Conservation (phyloP, 1,284 basidiomycete species). For the Grifola frondosa region DNA sequence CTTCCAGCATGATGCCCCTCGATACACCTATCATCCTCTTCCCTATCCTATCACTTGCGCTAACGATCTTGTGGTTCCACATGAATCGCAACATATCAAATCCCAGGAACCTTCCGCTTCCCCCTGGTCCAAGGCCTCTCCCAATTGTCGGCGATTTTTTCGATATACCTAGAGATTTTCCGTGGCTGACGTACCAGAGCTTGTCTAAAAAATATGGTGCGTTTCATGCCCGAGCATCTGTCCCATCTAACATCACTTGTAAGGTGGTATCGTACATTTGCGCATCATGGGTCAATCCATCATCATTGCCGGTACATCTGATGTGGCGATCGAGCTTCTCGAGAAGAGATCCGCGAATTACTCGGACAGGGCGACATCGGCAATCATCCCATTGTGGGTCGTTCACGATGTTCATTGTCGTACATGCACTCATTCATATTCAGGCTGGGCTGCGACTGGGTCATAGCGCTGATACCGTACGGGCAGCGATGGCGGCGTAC, state of each 20-base stretch:
- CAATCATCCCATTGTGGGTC: conserved; percentile 3
- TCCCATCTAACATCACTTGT: too few relatives aligned
- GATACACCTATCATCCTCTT: too few relatives aligned
- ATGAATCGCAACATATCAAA: too few relatives aligned
- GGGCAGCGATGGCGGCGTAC: conserved; percentile 6
- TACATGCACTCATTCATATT: not conserved
- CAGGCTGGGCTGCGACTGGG: conserved; percentile 5
- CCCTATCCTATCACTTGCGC: too few relatives aligned
- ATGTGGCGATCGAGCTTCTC: not conserved
- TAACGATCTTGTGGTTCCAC: too few relatives aligned
- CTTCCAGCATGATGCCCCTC: too few relatives aligned
- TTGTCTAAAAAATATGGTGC: not conserved
- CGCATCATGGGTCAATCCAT: conserved; percentile 27
- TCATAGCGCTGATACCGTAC: conserved; percentile 8
- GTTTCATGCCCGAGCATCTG: too few relatives aligned
- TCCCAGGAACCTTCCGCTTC: not conserved
- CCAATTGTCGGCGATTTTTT: not conserved
- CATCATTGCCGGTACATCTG: conserved; percentile 31
- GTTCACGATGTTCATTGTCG: too few relatives aligned
- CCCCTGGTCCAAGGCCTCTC: not conserved
- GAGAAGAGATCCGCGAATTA: not conserved
- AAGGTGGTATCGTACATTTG: conserved; percentile 32
- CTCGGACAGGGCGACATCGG: not conserved
- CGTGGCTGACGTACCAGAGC: conserved; percentile 1
- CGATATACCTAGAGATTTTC: not conserved